phyloP scores from a whole-genome alignment of 371 early-diverging fungal species.

The Nematocida ironsii region DNA sequence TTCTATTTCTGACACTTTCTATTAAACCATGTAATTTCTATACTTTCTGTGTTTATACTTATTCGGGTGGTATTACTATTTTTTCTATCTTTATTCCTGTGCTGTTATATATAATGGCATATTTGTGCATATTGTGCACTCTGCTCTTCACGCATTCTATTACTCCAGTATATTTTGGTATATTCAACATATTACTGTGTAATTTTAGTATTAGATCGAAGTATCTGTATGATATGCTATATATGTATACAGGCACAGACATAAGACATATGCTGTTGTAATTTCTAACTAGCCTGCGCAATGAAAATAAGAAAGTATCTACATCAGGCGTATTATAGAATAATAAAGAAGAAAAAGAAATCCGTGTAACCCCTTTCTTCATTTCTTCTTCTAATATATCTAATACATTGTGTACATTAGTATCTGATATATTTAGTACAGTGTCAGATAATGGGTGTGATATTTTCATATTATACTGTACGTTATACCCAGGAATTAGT shows the following conservation, averaged over 20 bases:
- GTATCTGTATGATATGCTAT: conserved; percentile 27
- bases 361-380: not conserved
- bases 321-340: conserved; percentile 30
- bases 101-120: conserved; percentile 36
- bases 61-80: conserved; percentile 41
- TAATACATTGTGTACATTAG: not conserved
- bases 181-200: conserved; percentile 2
- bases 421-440: not conserved
- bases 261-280: conserved; percentile 19
- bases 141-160: conserved; percentile 22
- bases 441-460: conserved; percentile 3
- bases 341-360: conserved; percentile 26
- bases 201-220: conserved; percentile 30
- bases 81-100: conserved; percentile 52
- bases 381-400: not conserved
- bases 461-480: conserved; percentile 10
- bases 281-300: not conserved
- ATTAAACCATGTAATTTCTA: too few relatives aligned
- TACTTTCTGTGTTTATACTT: too few relatives aligned
- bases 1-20: not conserved
- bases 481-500: too few relatives aligned
- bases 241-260: conserved; percentile 28
- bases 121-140: not conserved
- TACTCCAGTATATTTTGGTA: conserved; percentile 33
- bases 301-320: conserved; percentile 4